Conservation (phyloP, 2,329 filamentous ascomycete species). For the Ilyonectria mors-panacis region DNA sequence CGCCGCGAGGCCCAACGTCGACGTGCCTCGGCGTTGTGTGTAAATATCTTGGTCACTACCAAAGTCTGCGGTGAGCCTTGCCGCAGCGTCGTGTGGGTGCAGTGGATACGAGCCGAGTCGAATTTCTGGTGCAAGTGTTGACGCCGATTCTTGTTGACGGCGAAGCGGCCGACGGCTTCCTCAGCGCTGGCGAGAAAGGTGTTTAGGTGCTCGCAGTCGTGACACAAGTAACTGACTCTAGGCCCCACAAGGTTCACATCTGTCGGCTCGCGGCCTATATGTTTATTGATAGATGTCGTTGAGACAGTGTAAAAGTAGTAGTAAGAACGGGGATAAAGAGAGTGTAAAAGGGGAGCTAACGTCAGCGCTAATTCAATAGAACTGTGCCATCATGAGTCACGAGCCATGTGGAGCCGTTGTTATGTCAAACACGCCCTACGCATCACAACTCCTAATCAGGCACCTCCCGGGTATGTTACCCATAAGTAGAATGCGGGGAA, state of each 20-base stretch:
- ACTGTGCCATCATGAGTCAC: too few relatives aligned
- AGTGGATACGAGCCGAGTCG: constrained; percentile 32
- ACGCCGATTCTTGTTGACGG: constrained; percentile 35
- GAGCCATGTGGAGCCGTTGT: too few relatives aligned
- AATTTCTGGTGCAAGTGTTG: constrained; percentile 42
- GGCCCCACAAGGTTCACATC: constrained; percentile 12
- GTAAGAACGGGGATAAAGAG: too few relatives aligned
- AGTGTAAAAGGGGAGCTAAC: too few relatives aligned
- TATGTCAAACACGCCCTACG: too few relatives aligned
- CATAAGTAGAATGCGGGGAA: too few relatives aligned
- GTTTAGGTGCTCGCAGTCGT: constrained; percentile 46
- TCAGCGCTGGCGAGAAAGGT: constrained; percentile 44
- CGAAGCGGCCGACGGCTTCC: constrained; percentile 24
- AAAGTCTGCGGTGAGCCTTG: constrained; percentile 30
- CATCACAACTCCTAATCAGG: too few relatives aligned
- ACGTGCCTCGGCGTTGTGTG: neutral
- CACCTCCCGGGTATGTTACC: too few relatives aligned
- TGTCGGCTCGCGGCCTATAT: constrained; percentile 40
- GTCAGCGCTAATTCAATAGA: too few relatives aligned
- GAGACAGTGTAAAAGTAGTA: constrained; percentile 43
- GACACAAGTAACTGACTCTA: constrained; percentile 40
- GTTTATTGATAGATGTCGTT: constrained; percentile 39
- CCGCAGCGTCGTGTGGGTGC: constrained; percentile 36
- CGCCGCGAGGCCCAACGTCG: constrained; percentile 15
- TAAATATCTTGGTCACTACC: constrained; percentile 46